Evolutionary conservation across 2,329 filamentous ascomycete species (phyloP).

Genomic region (Teratosphaeria viscida): DNA sequence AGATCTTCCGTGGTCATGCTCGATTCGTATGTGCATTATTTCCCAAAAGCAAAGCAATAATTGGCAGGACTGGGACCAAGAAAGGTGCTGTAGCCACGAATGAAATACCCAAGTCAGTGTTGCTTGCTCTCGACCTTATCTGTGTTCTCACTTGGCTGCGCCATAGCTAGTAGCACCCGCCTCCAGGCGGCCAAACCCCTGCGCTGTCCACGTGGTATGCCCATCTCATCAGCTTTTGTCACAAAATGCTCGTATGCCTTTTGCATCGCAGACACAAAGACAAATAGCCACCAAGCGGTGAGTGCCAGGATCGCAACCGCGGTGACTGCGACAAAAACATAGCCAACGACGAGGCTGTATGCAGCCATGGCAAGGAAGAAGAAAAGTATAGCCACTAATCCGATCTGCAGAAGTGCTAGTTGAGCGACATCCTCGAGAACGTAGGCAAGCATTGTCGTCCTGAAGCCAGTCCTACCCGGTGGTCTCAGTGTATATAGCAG

Average conservation of each 20-base stretch:
- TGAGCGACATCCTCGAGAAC: not conserved
- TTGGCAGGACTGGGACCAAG: too few relatives aligned
- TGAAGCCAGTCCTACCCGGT: not conserved
- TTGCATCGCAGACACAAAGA: not conserved
- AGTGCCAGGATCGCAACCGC: not conserved
- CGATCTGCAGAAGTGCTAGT: not conserved
- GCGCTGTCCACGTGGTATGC: not conserved
- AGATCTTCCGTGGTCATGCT: too few relatives aligned
- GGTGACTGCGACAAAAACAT: not conserved
- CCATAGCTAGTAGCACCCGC: not conserved
- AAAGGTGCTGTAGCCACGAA: too few relatives aligned
- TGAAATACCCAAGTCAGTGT: not conserved
- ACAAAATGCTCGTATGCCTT: not conserved
- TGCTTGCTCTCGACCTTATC: not conserved
- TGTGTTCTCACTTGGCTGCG: not conserved
- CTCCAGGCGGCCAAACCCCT: not conserved
- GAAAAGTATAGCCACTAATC: not conserved
- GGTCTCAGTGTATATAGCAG: not conserved
- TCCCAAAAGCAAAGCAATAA: too few relatives aligned
- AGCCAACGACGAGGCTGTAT: not conserved
- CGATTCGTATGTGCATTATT: too few relatives aligned
- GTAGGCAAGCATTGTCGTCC: not conserved
- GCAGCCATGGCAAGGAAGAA: not conserved
- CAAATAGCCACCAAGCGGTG: not conserved
- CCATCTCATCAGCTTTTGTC: not conserved